Evolutionary conservation across 2,329 filamentous ascomycete genomes (phyloP).

Genomic region (Penicillium sp.): DNA sequence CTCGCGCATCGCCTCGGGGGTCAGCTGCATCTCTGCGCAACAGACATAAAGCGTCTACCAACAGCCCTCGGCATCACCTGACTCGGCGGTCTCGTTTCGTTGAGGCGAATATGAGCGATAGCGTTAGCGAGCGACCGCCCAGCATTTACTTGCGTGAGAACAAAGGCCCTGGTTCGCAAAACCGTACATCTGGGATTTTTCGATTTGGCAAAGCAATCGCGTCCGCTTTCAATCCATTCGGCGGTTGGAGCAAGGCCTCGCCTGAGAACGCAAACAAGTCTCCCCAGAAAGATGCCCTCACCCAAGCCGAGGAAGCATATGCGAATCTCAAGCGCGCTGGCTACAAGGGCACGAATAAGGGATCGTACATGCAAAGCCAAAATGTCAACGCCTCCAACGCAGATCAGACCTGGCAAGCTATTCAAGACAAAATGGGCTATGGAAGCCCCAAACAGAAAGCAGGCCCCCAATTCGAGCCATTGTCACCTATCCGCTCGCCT

Average conservation of each 20-base stretch:
- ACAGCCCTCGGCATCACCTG: slow-evolving; percentile 33
- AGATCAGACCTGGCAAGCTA: slow-evolving; percentile 37
- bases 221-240: slow-evolving; percentile 56
- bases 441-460: slow-evolving; percentile 14
- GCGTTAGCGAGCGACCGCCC: slow-evolving; percentile 70
- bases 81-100: slow-evolving; percentile 65
- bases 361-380: slow-evolving; percentile 29
- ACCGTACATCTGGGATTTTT: slow-evolving; percentile 51
- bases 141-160: slow-evolving; percentile 60
- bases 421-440: slow-evolving; percentile 34
- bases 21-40: slow-evolving; percentile 20
- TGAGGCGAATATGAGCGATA: slow-evolving; percentile 86
- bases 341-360: slow-evolving; percentile 45
- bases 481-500: slow-evolving; percentile 6
- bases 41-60: slow-evolving; percentile 16
- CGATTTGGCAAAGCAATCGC: slow-evolving; percentile 58
- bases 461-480: slow-evolving; percentile 4
- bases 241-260: slow-evolving; percentile 47
- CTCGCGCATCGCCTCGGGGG: slow-evolving; percentile 20
- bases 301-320: slow-evolving; percentile 53
- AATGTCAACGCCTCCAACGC: slow-evolving; percentile 22
- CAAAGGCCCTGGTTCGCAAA: slow-evolving; percentile 21
- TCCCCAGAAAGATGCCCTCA: slow-evolving; percentile 46
- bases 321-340: slow-evolving; percentile 56
- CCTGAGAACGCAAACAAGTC: slow-evolving; percentile 34